These are phyloP conservation scores for Limonium bicolor DNA, from an alignment of 148 eudicot genomes.

Conservation along the genomic window DNA sequence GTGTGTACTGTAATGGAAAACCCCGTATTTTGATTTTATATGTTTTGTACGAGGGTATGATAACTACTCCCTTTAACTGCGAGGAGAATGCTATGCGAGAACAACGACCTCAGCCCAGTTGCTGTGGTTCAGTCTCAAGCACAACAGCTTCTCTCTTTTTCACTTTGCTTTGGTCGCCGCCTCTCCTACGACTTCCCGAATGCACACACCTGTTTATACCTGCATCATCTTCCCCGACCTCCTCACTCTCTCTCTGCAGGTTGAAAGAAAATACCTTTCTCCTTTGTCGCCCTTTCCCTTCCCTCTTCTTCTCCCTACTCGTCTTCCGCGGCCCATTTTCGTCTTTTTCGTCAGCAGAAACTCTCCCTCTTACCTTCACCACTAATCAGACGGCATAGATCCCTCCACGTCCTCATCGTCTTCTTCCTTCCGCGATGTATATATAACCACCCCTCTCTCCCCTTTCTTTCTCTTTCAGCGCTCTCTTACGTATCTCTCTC, in stretches of 20 bases:
- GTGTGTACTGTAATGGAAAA: too few relatives aligned
- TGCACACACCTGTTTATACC: constrained; percentile 2
- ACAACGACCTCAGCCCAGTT: too few relatives aligned
- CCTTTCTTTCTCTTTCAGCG: constrained; percentile 9
- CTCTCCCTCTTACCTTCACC: constrained; percentile 2
- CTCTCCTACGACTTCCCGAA: not conserved
- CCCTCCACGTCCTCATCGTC: constrained; percentile 26
- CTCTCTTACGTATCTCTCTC: constrained; percentile 1
- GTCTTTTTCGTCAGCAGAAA: constrained; percentile 12
- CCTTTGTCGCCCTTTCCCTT: not conserved
- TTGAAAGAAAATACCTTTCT: not conserved
- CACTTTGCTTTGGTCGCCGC: too few relatives aligned
- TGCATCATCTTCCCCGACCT: constrained; percentile 6
- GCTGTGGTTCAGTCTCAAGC: too few relatives aligned
- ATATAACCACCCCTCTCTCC: constrained; percentile 1
- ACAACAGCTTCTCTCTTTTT: too few relatives aligned
- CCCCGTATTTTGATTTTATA: too few relatives aligned
- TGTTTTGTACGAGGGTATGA: too few relatives aligned
- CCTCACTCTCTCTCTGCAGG: constrained; percentile 1
- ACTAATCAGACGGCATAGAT: constrained; percentile 18
- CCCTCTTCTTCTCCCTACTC: not conserved
- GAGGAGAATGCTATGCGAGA: too few relatives aligned
- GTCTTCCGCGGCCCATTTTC: constrained; percentile 33
- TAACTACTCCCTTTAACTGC: too few relatives aligned
- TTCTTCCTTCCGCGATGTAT: constrained; percentile 8